These are phyloP conservation scores for Exophiala alcalophila DNA, from an alignment of 2,329 filamentous ascomycete genomes.

Conservation along the genomic window DNA sequence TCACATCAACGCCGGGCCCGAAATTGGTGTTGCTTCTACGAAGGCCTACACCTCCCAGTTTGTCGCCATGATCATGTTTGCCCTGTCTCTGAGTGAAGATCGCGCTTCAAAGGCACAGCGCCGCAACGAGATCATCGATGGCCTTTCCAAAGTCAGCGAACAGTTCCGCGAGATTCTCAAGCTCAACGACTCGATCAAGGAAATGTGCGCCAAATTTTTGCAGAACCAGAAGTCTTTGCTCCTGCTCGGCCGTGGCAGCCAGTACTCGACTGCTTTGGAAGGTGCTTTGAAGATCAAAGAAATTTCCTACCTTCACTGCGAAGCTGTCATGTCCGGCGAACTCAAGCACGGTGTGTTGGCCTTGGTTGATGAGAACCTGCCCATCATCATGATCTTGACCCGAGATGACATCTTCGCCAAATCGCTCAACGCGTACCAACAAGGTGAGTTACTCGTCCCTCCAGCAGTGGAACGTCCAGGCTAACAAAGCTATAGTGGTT, in stretches of 20 bases:
- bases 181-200: slow-evolving; percentile 90
- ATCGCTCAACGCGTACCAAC: slow-evolving; percentile 99
- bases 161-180: slow-evolving; percentile 92
- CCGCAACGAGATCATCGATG: slow-evolving; percentile 94
- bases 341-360: slow-evolving; percentile 98
- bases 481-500: slow-evolving; percentile 63
- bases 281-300: slow-evolving; percentile 99
- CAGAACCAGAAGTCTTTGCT: slow-evolving; percentile 96
- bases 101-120: slow-evolving; percentile 89
- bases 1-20: slow-evolving; percentile 96
- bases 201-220: slow-evolving; percentile 86
- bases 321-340: slow-evolving; percentile 99
- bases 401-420: slow-evolving; percentile 95
- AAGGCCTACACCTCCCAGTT: slow-evolving; percentile 99
- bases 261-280: slow-evolving; percentile 95
- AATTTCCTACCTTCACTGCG: slow-evolving; percentile 98
- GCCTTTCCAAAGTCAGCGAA: slow-evolving; percentile 77
- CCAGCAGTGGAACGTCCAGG: slow-evolving; percentile 21
- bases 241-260: slow-evolving; percentile 87
- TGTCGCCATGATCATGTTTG: slow-evolving; percentile 99
- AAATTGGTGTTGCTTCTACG: slow-evolving; percentile 98
- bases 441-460: slow-evolving; percentile 57
- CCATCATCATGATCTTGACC: slow-evolving; percentile 99
- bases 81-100: slow-evolving; percentile 91
- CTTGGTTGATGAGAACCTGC: slow-evolving; percentile 94